Conservation (phyloP, 768 basidiomycete species). For the Cystobasidium tubakii region DNA sequence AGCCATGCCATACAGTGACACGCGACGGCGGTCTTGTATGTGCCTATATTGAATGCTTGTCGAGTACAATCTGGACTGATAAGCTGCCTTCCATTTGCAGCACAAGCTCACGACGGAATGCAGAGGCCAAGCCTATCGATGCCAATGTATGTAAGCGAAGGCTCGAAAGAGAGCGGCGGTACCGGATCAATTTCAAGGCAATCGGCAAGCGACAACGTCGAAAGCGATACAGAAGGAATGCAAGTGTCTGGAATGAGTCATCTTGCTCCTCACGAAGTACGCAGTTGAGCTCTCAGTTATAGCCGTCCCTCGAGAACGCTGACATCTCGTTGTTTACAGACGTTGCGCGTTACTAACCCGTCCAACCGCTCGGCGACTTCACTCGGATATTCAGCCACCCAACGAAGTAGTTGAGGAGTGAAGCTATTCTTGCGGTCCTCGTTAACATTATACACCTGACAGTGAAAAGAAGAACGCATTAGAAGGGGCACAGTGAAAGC, state of each 20-base stretch:
- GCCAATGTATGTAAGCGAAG: background rate
- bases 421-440: too few species aligned
- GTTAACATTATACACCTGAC: too few species aligned
- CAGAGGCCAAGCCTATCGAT: background rate
- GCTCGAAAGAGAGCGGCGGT: background rate
- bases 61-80: background rate
- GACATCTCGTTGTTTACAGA: background rate
- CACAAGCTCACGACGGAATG: background rate
- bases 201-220: constrained; percentile 19
- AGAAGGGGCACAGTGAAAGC: too few species aligned
- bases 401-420: background rate
- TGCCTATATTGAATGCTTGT: too few species aligned
- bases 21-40: background rate
- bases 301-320: background rate
- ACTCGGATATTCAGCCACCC: constrained; percentile 38
- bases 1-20: constrained; percentile 12
- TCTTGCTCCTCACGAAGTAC: constrained; percentile 13
- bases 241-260: constrained; percentile 17
- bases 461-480: too few species aligned
- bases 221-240: constrained; percentile 24
- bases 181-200: background rate
- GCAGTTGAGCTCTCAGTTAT: background rate
- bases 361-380: background rate
- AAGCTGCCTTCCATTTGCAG: background rate
- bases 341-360: constrained; percentile 18